Conservation (phyloP, 306 rosid genomes). For the Canavalia ensiformis region DNA sequence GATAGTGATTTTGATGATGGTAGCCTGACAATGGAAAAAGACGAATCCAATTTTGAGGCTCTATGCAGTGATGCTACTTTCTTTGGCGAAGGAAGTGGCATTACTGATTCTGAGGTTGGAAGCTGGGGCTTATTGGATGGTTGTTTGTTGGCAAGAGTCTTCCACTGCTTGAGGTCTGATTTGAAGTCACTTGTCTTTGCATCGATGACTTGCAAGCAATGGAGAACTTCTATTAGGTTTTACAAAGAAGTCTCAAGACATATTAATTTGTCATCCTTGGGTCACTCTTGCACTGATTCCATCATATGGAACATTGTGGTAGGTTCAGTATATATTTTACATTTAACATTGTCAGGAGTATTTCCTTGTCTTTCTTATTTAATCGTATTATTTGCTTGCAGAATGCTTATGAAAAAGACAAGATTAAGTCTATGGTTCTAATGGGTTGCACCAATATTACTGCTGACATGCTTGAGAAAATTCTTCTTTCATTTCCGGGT, state of each 20-base stretch:
- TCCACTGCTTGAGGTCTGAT: constrained; percentile 84
- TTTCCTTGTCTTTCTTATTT: constrained; percentile 33
- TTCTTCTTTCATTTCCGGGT: constrained; percentile 75
- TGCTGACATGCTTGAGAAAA: constrained; percentile 78
- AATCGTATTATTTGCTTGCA: constrained; percentile 66
- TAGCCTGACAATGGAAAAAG: constrained; percentile 52
- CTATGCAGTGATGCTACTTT: constrained; percentile 74
- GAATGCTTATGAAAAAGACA: constrained; percentile 75
- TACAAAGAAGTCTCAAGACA: constrained; percentile 80
- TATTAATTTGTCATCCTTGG: constrained; percentile 79
- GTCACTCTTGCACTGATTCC: constrained; percentile 80
- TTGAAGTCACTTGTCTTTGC: constrained; percentile 79
- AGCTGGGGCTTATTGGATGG: constrained; percentile 89
- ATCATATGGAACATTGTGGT: constrained; percentile 77
- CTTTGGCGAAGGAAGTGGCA: constrained; percentile 48
- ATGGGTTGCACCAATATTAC: constrained; percentile 79
- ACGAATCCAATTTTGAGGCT: constrained; percentile 77
- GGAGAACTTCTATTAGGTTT: constrained; percentile 81
- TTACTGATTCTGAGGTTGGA: constrained; percentile 53
- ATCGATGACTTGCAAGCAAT: constrained; percentile 88
- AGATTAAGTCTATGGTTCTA: constrained; percentile 78
- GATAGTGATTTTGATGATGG: constrained; percentile 73
- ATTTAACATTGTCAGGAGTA: constrained; percentile 31
- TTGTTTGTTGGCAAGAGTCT: constrained; percentile 72
- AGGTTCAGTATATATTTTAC: constrained; percentile 52